A percentile compares a stretch with the other conserved stretches of the same genome.
Conservation (phyloP, 1,284 basidiomycete genomes). For the Malassezia equina region DNA sequence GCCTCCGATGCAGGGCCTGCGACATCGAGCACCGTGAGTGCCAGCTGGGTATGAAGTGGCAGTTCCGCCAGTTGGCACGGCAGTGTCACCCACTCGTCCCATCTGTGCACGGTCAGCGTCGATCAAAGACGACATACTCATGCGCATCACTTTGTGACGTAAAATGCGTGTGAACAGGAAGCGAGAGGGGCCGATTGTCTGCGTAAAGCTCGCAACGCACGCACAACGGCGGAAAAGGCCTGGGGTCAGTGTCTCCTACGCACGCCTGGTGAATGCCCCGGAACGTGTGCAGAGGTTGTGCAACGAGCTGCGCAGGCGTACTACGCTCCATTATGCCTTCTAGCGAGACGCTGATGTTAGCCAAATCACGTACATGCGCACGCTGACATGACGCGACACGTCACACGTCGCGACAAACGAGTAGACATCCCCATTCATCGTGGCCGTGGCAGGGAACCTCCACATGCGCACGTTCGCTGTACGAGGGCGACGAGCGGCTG, state of each 20-base stretch:
- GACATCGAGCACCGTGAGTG: conserved; percentile 91
- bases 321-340: conserved; percentile 28
- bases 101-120: conserved; percentile 51
- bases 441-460: not conserved
- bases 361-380: conserved; percentile 19
- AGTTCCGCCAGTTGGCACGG: conserved; percentile 85
- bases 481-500: not conserved
- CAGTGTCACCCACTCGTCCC: conserved; percentile 87
- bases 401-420: conserved; percentile 38
- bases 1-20: conserved; percentile 56
- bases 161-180: conserved; percentile 80
- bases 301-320: conserved; percentile 18
- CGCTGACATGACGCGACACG: conserved; percentile 24
- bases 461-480: conserved; percentile 10
- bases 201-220: conserved; percentile 81
- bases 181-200: conserved; percentile 82
- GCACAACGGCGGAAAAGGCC: conserved; percentile 75
- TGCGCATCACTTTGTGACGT: conserved; percentile 59
- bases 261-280: not conserved
- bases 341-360: conserved; percentile 20
- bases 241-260: not conserved
- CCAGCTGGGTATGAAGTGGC: conserved; percentile 73
- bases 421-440: conserved; percentile 41
- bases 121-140: conserved; percentile 9
- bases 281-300: not conserved